Evolutionary conservation across 176 grass and related monocot species (phyloP).

Genomic region (Triticum monococcum): DNA sequence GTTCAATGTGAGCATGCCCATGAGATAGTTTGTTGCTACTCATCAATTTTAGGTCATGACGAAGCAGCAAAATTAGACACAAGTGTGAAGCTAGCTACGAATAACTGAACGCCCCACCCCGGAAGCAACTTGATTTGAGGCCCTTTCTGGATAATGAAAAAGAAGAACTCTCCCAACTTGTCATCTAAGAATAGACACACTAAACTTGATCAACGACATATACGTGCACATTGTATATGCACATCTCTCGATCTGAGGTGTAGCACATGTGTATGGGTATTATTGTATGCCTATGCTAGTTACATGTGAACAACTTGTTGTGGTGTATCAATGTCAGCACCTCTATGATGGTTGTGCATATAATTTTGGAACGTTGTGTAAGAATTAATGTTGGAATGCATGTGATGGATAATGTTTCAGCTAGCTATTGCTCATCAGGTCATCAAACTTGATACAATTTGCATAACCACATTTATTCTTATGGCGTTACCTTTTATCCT

Average conservation of each 20-base stretch:
- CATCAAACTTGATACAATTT: background rate
- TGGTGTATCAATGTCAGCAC: slow-evolving; percentile 1
- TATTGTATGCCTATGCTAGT: slow-evolving; percentile 28
- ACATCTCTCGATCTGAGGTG: background rate
- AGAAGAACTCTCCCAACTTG: background rate
- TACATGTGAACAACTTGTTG: background rate
- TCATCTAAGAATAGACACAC: background rate
- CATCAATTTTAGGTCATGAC: slow-evolving; percentile 18
- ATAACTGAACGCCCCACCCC: slow-evolving; percentile 8
- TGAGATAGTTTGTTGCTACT: background rate
- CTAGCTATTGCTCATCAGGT: no score
- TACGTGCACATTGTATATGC: background rate
- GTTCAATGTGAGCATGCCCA: background rate
- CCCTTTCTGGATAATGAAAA: background rate
- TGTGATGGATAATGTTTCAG: background rate
- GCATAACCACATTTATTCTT: background rate
- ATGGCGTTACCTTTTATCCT: background rate
- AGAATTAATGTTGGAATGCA: background rate
- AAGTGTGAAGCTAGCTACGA: slow-evolving; percentile 32
- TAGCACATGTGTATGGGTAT: background rate
- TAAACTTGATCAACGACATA: background rate
- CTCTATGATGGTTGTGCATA: slow-evolving; percentile 28
- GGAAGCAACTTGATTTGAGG: background rate
- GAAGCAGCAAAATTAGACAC: background rate
- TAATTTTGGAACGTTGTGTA: slow-evolving; percentile 18